Evolutionary conservation across 2,329 filamentous ascomycete species (phyloP), one percentile per base, ranked within the genome.

Genomic region (Fusarium piperis): DNA sequence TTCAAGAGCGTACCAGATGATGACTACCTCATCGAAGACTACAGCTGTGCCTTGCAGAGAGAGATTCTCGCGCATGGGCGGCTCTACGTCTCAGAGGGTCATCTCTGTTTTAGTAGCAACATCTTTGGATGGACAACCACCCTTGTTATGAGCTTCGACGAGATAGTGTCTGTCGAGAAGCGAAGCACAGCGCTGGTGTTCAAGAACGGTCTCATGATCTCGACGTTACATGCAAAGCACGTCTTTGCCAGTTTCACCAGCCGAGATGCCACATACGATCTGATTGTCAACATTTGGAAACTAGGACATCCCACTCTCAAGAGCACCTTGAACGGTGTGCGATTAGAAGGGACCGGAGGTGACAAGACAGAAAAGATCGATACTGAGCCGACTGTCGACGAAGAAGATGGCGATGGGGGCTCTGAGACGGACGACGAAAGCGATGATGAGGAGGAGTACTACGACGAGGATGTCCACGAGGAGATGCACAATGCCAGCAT

Each of bases 101-200:
- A 99, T 79, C 90, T 99, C 52, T 99, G 96, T 84, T 99, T 99
- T 82, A 98, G 95, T 77, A 98, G 96, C 85, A 99, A 99, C 79
- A 99, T 99, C 73, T 89, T 99, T 52, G 96, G 96, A 60, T 99
- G 96, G 96, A 93, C 97, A 23, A 99, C 96, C 0, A 99, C 96
- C 2, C 85, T 99, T 44, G 95, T 99, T 59, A 97, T 99, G 85
- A 97, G 94, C 80, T 99, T 99, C 79, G 96, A 99, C 78, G 96
- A 99, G 81, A 94, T 99, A 64, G 94, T 98, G 20, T 94, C 95
- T 1, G 93, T 99, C 9, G 96, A 99, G 82, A 98, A 98, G 84
- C 93, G 97, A 80, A 98, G 91, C 79, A 99, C 96, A 0, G 96
- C 96, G 1, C 87, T 99, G 67, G 87, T 99, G 2, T 98, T 99